phyloP scores from a whole-genome alignment of 805 yeast genomes.

The Wickerhamiella azyma region DNA sequence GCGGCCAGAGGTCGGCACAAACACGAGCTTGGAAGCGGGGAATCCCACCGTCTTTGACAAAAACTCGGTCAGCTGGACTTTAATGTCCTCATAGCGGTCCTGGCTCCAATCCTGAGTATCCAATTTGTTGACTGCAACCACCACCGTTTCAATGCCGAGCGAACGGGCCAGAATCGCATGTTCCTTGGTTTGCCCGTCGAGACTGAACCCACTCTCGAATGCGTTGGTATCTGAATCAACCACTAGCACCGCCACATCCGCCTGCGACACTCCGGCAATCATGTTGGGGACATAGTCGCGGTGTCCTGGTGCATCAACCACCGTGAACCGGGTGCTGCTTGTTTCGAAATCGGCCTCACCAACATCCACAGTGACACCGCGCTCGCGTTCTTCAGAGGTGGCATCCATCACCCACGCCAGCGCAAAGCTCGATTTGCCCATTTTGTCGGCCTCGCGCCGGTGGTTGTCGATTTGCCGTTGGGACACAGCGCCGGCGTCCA shows the following conservation, averaged over 20 bases:
- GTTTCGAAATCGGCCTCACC: conserved; percentile 59
- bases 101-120: conserved; percentile 49
- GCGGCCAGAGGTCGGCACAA: conserved; percentile 58
- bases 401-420: conserved; percentile 81
- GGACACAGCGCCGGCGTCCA: conserved; percentile 54
- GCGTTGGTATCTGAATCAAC: conserved; percentile 54
- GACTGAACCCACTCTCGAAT: conserved; percentile 53
- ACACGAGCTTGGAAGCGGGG: conserved; percentile 28
- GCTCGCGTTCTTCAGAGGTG: conserved; percentile 54
- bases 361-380: conserved; percentile 73
- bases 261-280: conserved; percentile 73
- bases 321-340: conserved; percentile 39
- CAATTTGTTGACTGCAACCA: conserved; percentile 58
- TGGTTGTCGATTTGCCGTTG: conserved; percentile 48
- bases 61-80: conserved; percentile 35
- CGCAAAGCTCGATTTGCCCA: conserved; percentile 69
- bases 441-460: conserved; percentile 47
- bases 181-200: conserved; percentile 67
- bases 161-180: conserved; percentile 57
- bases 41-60: conserved; percentile 43
- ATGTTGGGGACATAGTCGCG: conserved; percentile 71
- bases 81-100: conserved; percentile 39
- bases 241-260: conserved; percentile 60
- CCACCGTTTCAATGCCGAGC: conserved; percentile 47
- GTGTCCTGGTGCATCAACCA: conserved; percentile 80